Percentiles rank a stretch among this genome's conserved stretches.
These are phyloP conservation scores for Penicillium sp. DNA, from an alignment of 2,329 filamentous ascomycete species.

Conservation along the genomic window DNA sequence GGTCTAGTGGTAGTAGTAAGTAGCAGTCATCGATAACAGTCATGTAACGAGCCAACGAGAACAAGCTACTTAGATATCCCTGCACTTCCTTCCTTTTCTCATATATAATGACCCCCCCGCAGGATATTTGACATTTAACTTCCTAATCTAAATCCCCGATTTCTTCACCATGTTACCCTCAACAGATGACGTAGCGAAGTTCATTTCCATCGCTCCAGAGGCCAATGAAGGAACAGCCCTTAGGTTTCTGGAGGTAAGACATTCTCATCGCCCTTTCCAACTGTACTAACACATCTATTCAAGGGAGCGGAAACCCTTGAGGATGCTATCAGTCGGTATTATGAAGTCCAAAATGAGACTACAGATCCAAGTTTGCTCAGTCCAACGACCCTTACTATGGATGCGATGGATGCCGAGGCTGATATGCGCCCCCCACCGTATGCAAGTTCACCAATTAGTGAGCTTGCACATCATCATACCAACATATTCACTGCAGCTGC, in stretches of 20 bases:
- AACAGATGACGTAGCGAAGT: background rate
- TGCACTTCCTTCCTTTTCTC: background rate
- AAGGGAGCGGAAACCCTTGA: constrained; percentile 5
- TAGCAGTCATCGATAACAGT: background rate
- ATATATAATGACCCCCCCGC: background rate
- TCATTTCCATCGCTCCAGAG: constrained; percentile 5
- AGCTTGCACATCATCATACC: background rate
- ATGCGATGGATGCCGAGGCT: background rate
- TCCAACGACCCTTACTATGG: background rate
- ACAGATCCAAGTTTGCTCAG: background rate
- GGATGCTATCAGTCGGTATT: constrained; percentile 14
- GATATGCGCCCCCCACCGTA: background rate
- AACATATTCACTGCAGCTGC: background rate
- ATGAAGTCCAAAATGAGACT: background rate
- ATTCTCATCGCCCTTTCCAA: background rate
- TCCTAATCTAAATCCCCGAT: background rate
- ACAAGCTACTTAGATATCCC: background rate
- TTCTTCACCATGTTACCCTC: background rate
- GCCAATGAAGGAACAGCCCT: background rate
- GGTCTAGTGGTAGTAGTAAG: background rate
- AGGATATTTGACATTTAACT: background rate
- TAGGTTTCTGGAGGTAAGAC: constrained; percentile 9
- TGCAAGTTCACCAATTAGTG: background rate
- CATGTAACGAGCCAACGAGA: background rate
- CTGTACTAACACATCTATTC: background rate